Evolutionary conservation across 2,329 filamentous ascomycete genomes (phyloP), one percentile per base, ranked within the genome.

Genomic region (Beauveria rudraprayagi): DNA sequence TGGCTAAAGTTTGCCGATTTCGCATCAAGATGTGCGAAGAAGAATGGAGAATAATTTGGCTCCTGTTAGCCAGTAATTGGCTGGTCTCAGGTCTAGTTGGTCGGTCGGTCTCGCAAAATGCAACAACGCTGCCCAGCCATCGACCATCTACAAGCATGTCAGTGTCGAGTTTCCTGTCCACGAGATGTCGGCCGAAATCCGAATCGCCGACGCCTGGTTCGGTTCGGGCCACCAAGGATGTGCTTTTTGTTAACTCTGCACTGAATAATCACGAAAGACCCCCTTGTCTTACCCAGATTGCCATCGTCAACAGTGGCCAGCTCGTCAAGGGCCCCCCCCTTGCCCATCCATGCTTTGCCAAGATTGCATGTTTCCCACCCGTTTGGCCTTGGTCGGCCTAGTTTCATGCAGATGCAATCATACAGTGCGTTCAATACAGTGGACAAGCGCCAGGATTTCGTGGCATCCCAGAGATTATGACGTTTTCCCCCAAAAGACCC

Each of bases 361-460:
- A n/a, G 54, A 56, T 47, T 46, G 19, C 54, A 30, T 48, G n/a
- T 56, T 40, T 48, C 54, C 53, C 41, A 37, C 41, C 43, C 43
- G 37, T 56, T 30, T 55, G 10, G 53, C 40, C 40, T 55, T 8
- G 43, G 14, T 48, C 54, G 28, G 54, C 28, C 54, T 57, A 57
- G 54, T 47, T 24, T 56, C 54, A 56, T 56, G 54, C 54, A 48
- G 22, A 56, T 48, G 28, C 54, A 57, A 47, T 56, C 41, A 34
- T 43, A 28, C 22, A 44, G 40, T 46, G 54, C 34, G 16, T 37
- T 37, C 14, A 37, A 47, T 46, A 34, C 22, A 34, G 41, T 37
- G 43, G 43, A 11, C 28, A 48, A 37, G 54, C n/a, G 54, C 41
- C 43, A 46, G 41, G 41, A 48, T 47, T 57, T 46, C 41, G 14